Base-by-base conservation (phyloP, 202 grass and related monocot genomes). In the Panicum hallii region DNA sequence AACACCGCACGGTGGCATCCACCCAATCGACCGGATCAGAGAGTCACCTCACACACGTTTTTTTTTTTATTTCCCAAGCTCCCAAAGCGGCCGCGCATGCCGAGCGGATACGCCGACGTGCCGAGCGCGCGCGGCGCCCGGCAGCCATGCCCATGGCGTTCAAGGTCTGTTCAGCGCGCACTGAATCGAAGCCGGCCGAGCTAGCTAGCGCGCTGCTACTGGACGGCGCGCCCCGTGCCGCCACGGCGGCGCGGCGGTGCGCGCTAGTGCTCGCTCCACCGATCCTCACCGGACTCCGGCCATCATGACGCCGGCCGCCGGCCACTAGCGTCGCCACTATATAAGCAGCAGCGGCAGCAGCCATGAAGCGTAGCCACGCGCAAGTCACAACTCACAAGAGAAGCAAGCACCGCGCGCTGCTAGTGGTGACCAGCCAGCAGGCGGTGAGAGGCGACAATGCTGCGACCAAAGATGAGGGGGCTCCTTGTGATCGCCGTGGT, bases 201-300 rank as follows among this genome's bases (percentile, higher is more conserved):
- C 68, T 38, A 83, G 72, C 30, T 83, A 74, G 79, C 74, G 43
- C 72, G 15, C 38, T 11, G 65, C 56, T 5, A 78, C 76, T 76
- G 78, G 72, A 0, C 44, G 47, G 32, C 38, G 75, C 1, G 23
- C 42, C 46, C 17, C 65, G 80, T 66, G 67, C 67, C 43, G 87
- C 70, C 81, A 84, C 74, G 62, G 28, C 71, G 30, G 70, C 82
- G 14, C 28, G 26, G 41, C 56, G 48, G 48, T 52, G 87, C 73
- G 49, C 36, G 5, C n/a, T 71, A 63, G 84, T 90, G 88, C 84
- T 74, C 84, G 66, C 49, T 44, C 84, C 88, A 87, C 74, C 79
- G 16, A 38, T 17, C 5, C 20, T 41, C 56, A 38, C 43, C 47
- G 13, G 23, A 17, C 70, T 50, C 70, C 45, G 45, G 45, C 71